Evolutionary conservation across 352 stramenopile genomes (phyloP).

Genomic region (Pythium periplocum): DNA sequence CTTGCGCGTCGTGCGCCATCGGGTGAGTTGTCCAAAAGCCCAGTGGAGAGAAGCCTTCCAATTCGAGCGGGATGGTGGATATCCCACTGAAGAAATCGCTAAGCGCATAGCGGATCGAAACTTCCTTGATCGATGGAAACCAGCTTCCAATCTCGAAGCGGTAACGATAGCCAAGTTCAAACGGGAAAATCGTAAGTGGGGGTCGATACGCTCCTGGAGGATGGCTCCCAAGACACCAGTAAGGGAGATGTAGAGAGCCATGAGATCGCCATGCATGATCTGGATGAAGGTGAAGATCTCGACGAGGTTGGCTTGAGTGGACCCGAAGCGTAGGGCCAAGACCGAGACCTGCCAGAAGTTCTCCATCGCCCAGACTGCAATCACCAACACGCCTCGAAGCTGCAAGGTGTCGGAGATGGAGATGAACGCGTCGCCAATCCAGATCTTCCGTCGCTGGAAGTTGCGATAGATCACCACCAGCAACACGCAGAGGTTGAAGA

Average conservation of each 20-base stretch:
- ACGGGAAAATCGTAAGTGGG: constrained; percentile 23
- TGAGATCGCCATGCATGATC: constrained; percentile 31
- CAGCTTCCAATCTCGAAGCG: neutral
- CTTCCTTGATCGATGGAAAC: neutral
- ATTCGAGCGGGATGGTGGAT: no score
- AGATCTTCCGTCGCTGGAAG: constrained; percentile 25
- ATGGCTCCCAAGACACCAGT: constrained; percentile 19
- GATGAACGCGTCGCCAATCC: constrained; percentile 37
- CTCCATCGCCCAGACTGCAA: constrained; percentile 25
- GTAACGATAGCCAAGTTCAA: constrained; percentile 9
- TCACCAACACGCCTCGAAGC: constrained; percentile 15
- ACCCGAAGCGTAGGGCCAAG: constrained; percentile 21
- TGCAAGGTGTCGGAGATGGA: constrained; percentile 22
- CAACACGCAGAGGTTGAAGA: constrained; percentile 25
- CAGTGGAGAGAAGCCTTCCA: neutral
- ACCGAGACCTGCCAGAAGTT: constrained; percentile 32
- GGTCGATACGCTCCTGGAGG: constrained; percentile 24
- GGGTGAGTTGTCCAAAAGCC: constrained; percentile 10
- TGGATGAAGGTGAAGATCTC: constrained; percentile 12
- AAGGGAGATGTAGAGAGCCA: constrained; percentile 21
- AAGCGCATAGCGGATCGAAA: no score
- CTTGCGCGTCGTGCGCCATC: neutral
- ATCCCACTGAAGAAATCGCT: no score
- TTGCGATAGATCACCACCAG: constrained; percentile 26
- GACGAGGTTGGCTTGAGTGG: constrained; percentile 8